Base-by-base conservation (phyloP, 768 basidiomycete genomes). In the Strobilomyces confusus region DNA sequence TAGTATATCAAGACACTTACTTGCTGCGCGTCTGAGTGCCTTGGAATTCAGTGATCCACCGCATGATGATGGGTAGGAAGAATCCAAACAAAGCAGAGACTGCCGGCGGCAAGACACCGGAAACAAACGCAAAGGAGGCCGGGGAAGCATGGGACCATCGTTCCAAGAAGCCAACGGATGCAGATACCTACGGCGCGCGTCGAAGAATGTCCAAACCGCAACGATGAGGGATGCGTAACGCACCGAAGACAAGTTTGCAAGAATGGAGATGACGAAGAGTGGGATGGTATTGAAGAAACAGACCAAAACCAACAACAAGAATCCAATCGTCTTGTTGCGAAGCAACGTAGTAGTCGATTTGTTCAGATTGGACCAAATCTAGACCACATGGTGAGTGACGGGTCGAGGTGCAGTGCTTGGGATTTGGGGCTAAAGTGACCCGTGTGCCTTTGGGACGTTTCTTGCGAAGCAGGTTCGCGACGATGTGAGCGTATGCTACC, bases 271-370 rank as follows among this genome's bases (percentile, higher is more conserved):
- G 58, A 91, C 75, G 65, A 95, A 81, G 17, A 99, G 75, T 19
- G 97, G 97, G 11, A 95, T 75, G 33, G 94, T 98, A 75, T 99
- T 95, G 76, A 98, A 82, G 75, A 93, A 94, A 70, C 92, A 95
- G 44, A 98, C 83, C 29, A 83, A 62, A 20, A 78, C 74, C 49
- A 99, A 80, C 70, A 87, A 80, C 34, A 87, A 54, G 71, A 91
- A 89, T n/a, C 97, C 95, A 23, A 88, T 71, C 30, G 77, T 71
- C 62, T 78, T 80, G 69, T 89, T 87, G 36, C 84, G 79, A 23
- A 80, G 70, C 22, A 91, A 66, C 58, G 89, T 85, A 8, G 71
- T 78, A 17, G 87, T 77, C 2, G 85, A 80, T 64, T 81, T 83
- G 63, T 83, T 86, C 75, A 98, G 79, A 68, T 99, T 99, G 41